These are phyloP conservation scores for Dalbergia cochinchinensis DNA, from an alignment of 306 rosid species.

Conservation along the genomic window DNA sequence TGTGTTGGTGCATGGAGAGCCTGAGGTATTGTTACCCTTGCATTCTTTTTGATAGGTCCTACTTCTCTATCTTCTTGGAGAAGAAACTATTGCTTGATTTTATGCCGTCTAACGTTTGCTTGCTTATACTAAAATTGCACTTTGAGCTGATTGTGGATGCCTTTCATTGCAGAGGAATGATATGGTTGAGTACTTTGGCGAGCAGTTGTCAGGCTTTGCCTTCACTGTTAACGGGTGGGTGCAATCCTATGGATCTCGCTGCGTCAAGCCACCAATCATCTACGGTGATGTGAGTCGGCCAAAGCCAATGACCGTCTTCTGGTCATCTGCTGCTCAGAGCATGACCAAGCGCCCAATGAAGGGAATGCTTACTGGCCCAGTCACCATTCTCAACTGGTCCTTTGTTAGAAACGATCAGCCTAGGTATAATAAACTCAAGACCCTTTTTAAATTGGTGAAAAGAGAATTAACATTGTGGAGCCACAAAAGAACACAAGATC, in stretches of 20 bases:
- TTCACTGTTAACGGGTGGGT: constrained; percentile 93
- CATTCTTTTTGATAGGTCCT: background rate
- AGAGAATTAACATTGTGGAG: background rate
- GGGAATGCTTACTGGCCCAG: constrained; percentile 99
- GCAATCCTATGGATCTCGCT: constrained; percentile 95
- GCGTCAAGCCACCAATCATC: constrained; percentile 98
- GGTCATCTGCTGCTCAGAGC: constrained; percentile 89
- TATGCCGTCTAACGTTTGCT: background rate
- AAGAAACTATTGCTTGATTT: constrained; percentile 1
- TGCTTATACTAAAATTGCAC: constrained; percentile 21
- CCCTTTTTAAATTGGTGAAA: constrained; percentile 8
- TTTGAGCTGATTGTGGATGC: constrained; percentile 39
- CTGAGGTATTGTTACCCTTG: constrained; percentile 64
- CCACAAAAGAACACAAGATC: background rate
- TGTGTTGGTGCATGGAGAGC: constrained; percentile 95
- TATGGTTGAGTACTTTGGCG: constrained; percentile 96
- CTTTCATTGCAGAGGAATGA: constrained; percentile 81
- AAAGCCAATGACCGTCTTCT: constrained; percentile 91
- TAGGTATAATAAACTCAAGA: constrained; percentile 55
- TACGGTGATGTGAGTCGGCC: constrained; percentile 98
- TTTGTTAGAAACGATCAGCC: constrained; percentile 91
- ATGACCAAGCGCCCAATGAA: constrained; percentile 90
- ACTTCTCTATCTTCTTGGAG: background rate
- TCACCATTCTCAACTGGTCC: constrained; percentile 97
- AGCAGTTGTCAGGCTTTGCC: constrained; percentile 93